Conservation (phyloP, 169 alveolate genomes). For the Babesia sp. region DNA sequence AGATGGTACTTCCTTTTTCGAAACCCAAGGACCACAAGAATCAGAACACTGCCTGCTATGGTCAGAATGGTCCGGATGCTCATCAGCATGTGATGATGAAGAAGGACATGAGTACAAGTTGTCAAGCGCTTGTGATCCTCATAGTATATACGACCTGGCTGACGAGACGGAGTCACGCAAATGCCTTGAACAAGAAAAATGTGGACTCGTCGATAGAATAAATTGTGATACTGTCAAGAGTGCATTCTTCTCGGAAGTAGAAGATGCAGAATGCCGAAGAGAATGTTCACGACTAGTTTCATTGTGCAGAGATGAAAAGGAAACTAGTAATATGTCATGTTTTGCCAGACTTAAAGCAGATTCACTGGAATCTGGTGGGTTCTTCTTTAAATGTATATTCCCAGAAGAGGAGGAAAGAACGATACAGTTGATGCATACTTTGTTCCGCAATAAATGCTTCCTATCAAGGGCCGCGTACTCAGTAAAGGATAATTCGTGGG, state of each 20-base stretch:
- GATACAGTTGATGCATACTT: neutral
- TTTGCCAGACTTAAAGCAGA: conserved; percentile 22
- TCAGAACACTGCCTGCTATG: conserved; percentile 18
- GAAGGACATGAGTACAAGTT: conserved; percentile 11
- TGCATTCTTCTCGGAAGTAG: conserved; percentile 1
- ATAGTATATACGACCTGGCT: neutral
- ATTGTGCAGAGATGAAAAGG: conserved; percentile 20
- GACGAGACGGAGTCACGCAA: neutral
- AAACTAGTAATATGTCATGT: neutral
- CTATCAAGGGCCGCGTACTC: conserved; percentile 33
- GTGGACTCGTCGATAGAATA: neutral
- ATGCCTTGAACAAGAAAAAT: neutral
- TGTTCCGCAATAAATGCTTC: conserved; percentile 45
- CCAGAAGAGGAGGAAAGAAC: conserved; percentile 9
- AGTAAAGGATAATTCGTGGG: conserved; percentile 22
- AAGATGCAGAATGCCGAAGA: conserved; percentile 14
- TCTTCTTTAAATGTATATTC: conserved; percentile 42
- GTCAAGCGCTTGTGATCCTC: conserved; percentile 2
- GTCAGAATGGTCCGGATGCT: conserved; percentile 47
- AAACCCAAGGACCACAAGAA: neutral
- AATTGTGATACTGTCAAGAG: conserved; percentile 20
- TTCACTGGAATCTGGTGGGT: neutral
- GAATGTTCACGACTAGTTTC: conserved; percentile 16
- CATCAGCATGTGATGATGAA: conserved; percentile 19
- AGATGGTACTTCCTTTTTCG: neutral